These are phyloP conservation scores for Phytopythium cucurbitacearum DNA, from an alignment of 352 stramenopile species.

Conservation along the genomic window DNA sequence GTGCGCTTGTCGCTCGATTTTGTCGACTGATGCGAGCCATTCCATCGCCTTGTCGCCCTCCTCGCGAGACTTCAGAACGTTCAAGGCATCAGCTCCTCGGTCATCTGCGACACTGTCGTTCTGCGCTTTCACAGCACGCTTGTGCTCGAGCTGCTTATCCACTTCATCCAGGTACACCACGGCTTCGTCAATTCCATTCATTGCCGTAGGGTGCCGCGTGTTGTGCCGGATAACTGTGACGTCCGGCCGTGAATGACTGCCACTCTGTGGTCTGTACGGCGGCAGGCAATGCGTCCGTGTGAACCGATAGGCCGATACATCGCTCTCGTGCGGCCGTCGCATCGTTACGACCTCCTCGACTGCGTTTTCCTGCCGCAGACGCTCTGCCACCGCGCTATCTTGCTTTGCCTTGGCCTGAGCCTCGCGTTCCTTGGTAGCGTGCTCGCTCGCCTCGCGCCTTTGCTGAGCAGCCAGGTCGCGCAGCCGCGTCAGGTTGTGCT, in stretches of 20 bases:
- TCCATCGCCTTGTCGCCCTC: conserved; percentile 41
- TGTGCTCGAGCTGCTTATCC: conserved; percentile 30
- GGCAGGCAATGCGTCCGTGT: conserved; percentile 43
- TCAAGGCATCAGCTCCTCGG: conserved; percentile 31
- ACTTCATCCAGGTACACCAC: conserved; percentile 33
- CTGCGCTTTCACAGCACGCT: conserved; percentile 27
- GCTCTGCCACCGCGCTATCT: conserved; percentile 23
- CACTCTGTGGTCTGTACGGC: not conserved
- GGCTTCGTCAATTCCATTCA: conserved; percentile 36
- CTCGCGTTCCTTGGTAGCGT: conserved; percentile 33
- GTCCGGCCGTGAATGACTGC: conserved; percentile 2
- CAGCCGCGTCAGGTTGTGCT: conserved; percentile 42
- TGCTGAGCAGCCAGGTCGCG: conserved; percentile 38
- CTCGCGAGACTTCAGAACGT: conserved; percentile 23
- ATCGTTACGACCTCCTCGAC: conserved; percentile 42
- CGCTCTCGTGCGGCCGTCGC: conserved; percentile 24
- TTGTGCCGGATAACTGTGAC: conserved; percentile 65
- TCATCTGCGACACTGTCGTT: conserved; percentile 25
- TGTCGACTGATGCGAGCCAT: conserved; percentile 52
- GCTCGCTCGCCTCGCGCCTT: conserved; percentile 29
- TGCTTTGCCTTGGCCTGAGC: conserved; percentile 15
- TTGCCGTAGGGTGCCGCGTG: conserved; percentile 20
- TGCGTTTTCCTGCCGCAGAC: conserved; percentile 15
- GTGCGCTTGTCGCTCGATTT: conserved; percentile 21
- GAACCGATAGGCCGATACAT: conserved; percentile 49